Base-by-base conservation (phyloP, 208 protist species). In the Trypanosoma cruzi region DNA sequence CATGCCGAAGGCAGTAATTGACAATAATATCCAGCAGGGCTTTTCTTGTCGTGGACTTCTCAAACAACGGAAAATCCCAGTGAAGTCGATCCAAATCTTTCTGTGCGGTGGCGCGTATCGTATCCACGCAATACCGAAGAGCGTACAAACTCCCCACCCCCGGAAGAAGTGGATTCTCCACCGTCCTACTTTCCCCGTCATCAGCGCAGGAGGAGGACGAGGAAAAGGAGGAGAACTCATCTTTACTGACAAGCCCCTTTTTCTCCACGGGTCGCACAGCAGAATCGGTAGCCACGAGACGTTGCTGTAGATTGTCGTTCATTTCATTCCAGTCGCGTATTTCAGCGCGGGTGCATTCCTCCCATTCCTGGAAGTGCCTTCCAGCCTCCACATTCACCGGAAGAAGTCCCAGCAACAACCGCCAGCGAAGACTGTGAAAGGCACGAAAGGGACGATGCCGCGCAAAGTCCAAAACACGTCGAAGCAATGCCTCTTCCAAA, bases 71-170 rank as follows among this genome's bases (percentile, higher is more conserved):
- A 14, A 81, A 20, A 36, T 92, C 85, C 81, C 85, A 93, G 66
- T 81, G 85, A 60, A 95, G 67, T 7, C 90, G 72, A 37, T 79
- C 79, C 60, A 93, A 67, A 61, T 95, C 90, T 60, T 88, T 91
- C 4, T 72, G 60, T 22, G 85, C 66, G 5, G 75, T 72, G 36
- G 77, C 52, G 16, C 77, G 82, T 29, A 89, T 66, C 3, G 32
- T 36, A 28, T 87, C 73, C 4, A 81, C 70, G 24, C 71, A 60
- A 61, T 77, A 92, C 61, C 89, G 79, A 46, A 88, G 65, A 8
- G 77, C 84, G 73, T 94, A 94, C 0, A 63, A 79, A 55, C 84
- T 92, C 18, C 79, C 82, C 26, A 57, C 72, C 18, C 48, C 26
- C 0, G 89, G 89, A 32, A 64, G 49, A 7, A 94, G 79, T 0